Percentiles rank a stretch among this genome's conserved stretches.
Evolutionary conservation across 2,329 filamentous ascomycete species (phyloP).

Genomic region (Pseudocercospora crystallina): DNA sequence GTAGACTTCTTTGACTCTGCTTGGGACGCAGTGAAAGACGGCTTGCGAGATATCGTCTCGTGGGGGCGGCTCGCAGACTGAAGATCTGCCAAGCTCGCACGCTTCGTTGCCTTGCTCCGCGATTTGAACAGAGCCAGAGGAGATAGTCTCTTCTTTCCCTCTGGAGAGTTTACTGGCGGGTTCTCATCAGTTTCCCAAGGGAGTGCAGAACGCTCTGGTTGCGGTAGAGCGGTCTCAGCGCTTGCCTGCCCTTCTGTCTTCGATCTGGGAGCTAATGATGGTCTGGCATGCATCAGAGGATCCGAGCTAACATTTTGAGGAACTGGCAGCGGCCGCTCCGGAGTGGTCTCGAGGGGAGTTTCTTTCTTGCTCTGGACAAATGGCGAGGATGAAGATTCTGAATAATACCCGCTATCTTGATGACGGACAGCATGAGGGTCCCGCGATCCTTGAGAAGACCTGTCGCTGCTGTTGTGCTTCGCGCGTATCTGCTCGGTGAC

Average conservation of each 20-base stretch:
- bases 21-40: slow-evolving; percentile 1
- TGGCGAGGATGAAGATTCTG: slow-evolving; percentile 26
- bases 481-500: not conserved
- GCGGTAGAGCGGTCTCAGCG: too few species aligned
- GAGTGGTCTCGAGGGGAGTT: slow-evolving; percentile 4
- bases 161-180: not conserved
- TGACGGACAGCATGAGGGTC: slow-evolving; percentile 19
- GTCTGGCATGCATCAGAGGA: not conserved
- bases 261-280: too few species aligned
- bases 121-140: slow-evolving; percentile 14
- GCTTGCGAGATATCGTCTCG: not conserved
- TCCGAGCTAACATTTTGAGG: not conserved
- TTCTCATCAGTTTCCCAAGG: not conserved
- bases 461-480: too few species aligned
- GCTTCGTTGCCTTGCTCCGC: slow-evolving; percentile 7
- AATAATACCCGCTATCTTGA: slow-evolving; percentile 38
- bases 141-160: slow-evolving; percentile 9
- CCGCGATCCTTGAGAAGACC: not conserved
- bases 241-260: too few species aligned
- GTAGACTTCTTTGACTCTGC: slow-evolving; percentile 3
- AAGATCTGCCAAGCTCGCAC: not conserved
- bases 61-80: not conserved
- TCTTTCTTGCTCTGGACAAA: not conserved
- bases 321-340: not conserved
- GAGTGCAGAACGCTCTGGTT: too few species aligned